Percentiles rank a stretch among this genome's conserved stretches.
Evolutionary conservation across 768 basidiomycete genomes (phyloP).

Genomic region (Auriscalpium orientale): DNA sequence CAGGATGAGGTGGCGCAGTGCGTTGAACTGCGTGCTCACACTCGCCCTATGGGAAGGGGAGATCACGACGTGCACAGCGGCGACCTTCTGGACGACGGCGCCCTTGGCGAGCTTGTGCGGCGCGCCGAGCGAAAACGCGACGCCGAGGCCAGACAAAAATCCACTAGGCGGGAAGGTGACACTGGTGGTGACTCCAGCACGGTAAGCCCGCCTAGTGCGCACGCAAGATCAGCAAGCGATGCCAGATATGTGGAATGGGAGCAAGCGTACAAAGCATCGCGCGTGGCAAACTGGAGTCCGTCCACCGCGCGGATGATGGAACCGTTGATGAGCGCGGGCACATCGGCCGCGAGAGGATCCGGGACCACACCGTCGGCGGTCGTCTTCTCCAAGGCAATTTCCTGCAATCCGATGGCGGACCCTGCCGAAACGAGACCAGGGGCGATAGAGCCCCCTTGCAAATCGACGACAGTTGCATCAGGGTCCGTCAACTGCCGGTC

Average conservation of each 20-base stretch:
- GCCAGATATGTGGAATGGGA: neutral
- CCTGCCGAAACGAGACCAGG: conserved; percentile 72
- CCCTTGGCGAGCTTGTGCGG: conserved; percentile 30
- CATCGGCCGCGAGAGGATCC: conserved; percentile 41
- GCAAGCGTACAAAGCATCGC: conserved; percentile 59
- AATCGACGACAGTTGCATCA: conserved; percentile 37
- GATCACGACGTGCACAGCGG: conserved; percentile 38
- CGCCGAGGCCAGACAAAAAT: conserved; percentile 35
- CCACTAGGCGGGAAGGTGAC: conserved; percentile 16
- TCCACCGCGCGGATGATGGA: conserved; percentile 61
- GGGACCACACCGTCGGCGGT: conserved; percentile 61
- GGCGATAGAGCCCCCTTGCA: conserved; percentile 61
- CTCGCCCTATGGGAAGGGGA: conserved; percentile 32
- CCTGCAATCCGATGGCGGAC: conserved; percentile 58
- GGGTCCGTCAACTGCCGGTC: conserved; percentile 46
- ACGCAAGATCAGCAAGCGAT: too few species aligned
- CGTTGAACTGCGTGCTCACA: conserved; percentile 72
- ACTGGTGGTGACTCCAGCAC: conserved; percentile 39
- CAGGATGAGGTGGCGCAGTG: conserved; percentile 56
- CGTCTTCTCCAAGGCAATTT: conserved; percentile 59
- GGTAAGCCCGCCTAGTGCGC: conserved; percentile 50
- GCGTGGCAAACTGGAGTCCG: conserved; percentile 61
- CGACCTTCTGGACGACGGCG: conserved; percentile 36
- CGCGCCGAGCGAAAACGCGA: conserved; percentile 35
- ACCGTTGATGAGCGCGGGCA: conserved; percentile 46